A percentile compares a stretch with the other conserved stretches of the same genome.
Evolutionary conservation across 108 stramenopile genomes (phyloP).

Genomic region (Tribonema minus): DNA sequence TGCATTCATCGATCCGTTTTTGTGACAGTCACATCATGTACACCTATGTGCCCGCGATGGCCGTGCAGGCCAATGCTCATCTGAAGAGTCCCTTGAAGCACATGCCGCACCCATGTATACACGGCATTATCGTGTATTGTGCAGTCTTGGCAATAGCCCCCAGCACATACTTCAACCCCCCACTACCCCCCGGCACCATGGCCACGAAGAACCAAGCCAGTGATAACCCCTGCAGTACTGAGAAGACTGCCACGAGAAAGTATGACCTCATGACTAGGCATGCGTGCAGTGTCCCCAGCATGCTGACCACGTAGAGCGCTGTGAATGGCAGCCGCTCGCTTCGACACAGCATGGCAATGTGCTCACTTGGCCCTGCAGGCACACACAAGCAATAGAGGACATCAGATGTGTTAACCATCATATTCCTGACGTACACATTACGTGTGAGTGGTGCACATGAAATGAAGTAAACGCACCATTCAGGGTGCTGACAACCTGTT

Average conservation of each 20-base stretch:
- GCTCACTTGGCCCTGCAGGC: neutral
- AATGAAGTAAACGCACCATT: neutral
- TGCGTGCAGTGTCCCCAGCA: slow-evolving; percentile 39
- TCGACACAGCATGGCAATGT: slow-evolving; percentile 5
- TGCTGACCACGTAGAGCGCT: slow-evolving; percentile 31
- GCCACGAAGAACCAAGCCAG: slow-evolving; percentile 30
- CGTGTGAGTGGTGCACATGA: neutral
- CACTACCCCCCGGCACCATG: slow-evolving; percentile 31
- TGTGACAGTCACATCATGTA: no score
- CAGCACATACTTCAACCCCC: neutral
- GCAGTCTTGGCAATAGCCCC: neutral
- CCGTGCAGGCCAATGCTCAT: no score
- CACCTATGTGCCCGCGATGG: no score
- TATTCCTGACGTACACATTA: neutral
- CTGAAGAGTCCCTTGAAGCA: neutral
- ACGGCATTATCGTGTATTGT: neutral
- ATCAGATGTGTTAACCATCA: neutral
- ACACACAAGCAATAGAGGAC: neutral
- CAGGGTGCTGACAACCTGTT: neutral
- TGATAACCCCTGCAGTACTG: slow-evolving; percentile 7
- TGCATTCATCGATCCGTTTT: no score
- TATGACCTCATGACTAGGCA: slow-evolving; percentile 18
- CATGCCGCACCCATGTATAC: neutral
- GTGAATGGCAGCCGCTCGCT: slow-evolving; percentile 37
- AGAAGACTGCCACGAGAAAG: slow-evolving; percentile 1